A percentile compares a stretch with the other conserved stretches of the same genome.
phyloP scores from a whole-genome alignment of 164 flowering plant species.

The Berberis thunbergii region DNA sequence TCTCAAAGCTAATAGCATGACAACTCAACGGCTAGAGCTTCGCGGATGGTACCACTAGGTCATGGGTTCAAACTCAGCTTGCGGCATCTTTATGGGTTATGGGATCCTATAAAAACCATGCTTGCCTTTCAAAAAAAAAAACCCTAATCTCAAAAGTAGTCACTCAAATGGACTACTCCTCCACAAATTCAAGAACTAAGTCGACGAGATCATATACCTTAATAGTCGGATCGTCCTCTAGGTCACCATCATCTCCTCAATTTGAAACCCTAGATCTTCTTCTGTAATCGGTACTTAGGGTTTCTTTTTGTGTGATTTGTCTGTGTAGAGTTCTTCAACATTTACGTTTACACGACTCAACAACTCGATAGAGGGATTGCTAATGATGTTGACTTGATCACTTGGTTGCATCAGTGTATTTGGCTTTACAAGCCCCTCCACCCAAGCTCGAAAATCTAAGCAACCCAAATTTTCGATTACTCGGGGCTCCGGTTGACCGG shows the following conservation, averaged over 20 bases:
- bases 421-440: constrained; percentile 72
- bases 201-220: constrained; percentile 41
- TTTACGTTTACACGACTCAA: constrained; percentile 91
- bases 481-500: too few species aligned
- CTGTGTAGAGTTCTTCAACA: constrained; percentile 61
- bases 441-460: too few species aligned
- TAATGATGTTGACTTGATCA: constrained; percentile 80
- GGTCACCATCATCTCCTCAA: constrained; percentile 31
- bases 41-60: too few species aligned
- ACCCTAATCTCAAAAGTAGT: constrained; percentile 10
- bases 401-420: constrained; percentile 79
- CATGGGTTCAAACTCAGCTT: too few species aligned
- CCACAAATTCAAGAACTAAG: constrained; percentile 23
- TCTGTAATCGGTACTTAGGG: not conserved
- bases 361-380: constrained; percentile 89
- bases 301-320: not conserved
- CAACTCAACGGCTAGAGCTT: constrained; percentile 31
- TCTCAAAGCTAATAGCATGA: constrained; percentile 48
- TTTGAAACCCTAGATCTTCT: not conserved
- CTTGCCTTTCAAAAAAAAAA: too few species aligned
- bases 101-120: too few species aligned
- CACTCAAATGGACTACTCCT: constrained; percentile 56
- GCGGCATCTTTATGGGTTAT: too few species aligned
- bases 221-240: constrained; percentile 42
- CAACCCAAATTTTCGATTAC: too few species aligned